A percentile compares a stretch with the other conserved stretches of the same genome.
Conservation (phyloP, 176 grass and related monocot genomes). For the Thinopyrum elongatum region DNA sequence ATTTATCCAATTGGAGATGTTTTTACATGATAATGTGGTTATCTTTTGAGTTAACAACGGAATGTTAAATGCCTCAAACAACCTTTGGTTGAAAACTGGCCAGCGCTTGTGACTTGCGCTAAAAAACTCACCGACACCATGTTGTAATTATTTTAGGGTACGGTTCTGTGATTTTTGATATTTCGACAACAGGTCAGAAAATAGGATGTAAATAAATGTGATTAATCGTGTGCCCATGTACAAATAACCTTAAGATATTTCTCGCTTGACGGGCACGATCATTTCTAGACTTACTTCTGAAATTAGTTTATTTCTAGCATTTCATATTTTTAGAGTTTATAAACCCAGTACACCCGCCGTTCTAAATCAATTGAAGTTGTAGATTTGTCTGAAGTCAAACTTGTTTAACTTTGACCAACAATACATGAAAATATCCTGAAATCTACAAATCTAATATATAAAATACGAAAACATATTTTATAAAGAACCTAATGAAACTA, state of each 20-base stretch:
- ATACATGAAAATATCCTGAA: background rate
- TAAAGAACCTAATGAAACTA: too few relatives aligned
- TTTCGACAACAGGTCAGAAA: background rate
- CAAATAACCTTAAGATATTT: background rate
- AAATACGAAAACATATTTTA: too few relatives aligned
- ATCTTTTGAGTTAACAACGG: background rate
- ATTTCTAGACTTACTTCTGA: background rate
- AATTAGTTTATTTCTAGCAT: background rate
- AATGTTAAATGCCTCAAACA: background rate
- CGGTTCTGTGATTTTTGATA: background rate
- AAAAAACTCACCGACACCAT: background rate
- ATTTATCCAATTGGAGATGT: constrained; percentile 27
- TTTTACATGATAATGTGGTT: background rate
- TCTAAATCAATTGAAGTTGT: background rate
- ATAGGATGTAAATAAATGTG: constrained; percentile 6
- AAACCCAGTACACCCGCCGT: background rate
- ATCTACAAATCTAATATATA: background rate
- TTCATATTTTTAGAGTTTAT: background rate
- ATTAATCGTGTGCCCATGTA: background rate
- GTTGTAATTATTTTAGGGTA: too few relatives aligned
- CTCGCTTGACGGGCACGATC: background rate
- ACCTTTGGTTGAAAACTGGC: constrained; percentile 1
- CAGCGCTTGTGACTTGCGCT: background rate
- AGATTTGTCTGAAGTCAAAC: too few relatives aligned
- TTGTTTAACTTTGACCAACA: background rate